Evolutionary conservation across 495 filamentous ascomycete genomes (phyloP).

Genomic region (Hypoxylon rickii): DNA sequence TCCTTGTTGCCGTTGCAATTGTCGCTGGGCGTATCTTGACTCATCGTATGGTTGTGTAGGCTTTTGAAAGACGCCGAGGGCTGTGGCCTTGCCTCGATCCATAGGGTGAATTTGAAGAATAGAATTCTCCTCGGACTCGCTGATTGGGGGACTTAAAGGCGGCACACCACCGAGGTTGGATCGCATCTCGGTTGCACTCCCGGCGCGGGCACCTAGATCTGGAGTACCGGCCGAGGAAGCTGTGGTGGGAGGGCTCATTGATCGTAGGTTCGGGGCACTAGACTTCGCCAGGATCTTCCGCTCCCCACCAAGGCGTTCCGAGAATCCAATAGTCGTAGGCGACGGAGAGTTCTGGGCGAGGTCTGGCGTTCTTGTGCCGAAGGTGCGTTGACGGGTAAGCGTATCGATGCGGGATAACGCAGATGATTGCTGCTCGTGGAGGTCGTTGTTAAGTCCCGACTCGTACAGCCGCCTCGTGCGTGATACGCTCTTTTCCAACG

Average conservation of each 20-base stretch:
- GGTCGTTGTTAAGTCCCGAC: conserved; percentile 76
- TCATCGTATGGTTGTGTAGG: conserved; percentile 78
- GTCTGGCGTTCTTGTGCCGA: conserved; percentile 58
- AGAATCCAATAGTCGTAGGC: conserved; percentile 34
- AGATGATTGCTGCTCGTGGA: conserved; percentile 79
- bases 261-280: conserved; percentile 55
- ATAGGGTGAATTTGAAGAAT: conserved; percentile 70
- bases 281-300: conserved; percentile 47
- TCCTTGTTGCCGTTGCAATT: conserved; percentile 76
- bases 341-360: conserved; percentile 38
- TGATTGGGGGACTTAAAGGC: conserved; percentile 74
- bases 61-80: conserved; percentile 82
- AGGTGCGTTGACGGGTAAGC: conserved; percentile 60
- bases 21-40: conserved; percentile 79
- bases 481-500: conserved; percentile 56
- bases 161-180: conserved; percentile 57
- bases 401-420: conserved; percentile 79
- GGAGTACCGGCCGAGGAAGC: conserved; percentile 35
- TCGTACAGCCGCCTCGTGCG: conserved; percentile 84
- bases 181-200: conserved; percentile 43
- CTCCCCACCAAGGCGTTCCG: conserved; percentile 41
- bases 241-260: conserved; percentile 44
- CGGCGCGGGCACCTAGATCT: conserved; percentile 38
- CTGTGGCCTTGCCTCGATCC: conserved; percentile 84
- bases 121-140: conserved; percentile 65